These are phyloP conservation scores for Rhizophagus prolifer DNA, from an alignment of 192 early-diverging fungal genomes.

Conservation along the genomic window DNA sequence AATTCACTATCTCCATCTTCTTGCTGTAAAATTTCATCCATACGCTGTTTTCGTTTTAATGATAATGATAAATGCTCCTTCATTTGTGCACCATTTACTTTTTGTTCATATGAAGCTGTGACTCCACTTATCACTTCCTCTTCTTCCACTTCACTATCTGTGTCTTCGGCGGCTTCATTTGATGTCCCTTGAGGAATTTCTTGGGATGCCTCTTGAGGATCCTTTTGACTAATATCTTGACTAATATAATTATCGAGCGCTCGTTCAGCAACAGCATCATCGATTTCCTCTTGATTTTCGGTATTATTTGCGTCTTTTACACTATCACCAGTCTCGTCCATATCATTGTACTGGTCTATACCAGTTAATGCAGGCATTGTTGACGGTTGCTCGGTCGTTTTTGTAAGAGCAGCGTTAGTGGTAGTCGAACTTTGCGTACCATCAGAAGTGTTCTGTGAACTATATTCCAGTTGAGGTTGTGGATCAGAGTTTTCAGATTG, in stretches of 20 bases:
- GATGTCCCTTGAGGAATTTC: not conserved
- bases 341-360: not conserved
- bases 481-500: not conserved
- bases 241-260: not conserved
- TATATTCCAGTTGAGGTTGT: not conserved
- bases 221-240: not conserved
- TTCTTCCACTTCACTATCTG: not conserved
- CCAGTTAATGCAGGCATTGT: not conserved
- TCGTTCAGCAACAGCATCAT: not conserved
- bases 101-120: not conserved
- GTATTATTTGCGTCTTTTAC: not conserved
- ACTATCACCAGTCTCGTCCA: not conserved
- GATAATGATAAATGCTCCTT: not conserved
- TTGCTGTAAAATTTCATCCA: constrained; percentile 24
- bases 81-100: not conserved
- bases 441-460: not conserved
- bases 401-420: too few species aligned
- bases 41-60: constrained; percentile 23
- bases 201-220: not conserved
- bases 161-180: not conserved
- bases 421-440: not conserved
- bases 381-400: not conserved
- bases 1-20: constrained; percentile 3
- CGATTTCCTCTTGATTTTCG: not conserved
- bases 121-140: not conserved